A percentile compares a stretch with the other conserved stretches of the same genome.
Evolutionary conservation across 495 filamentous ascomycete genomes (phyloP).

Genomic region (Penicillium herquei): DNA sequence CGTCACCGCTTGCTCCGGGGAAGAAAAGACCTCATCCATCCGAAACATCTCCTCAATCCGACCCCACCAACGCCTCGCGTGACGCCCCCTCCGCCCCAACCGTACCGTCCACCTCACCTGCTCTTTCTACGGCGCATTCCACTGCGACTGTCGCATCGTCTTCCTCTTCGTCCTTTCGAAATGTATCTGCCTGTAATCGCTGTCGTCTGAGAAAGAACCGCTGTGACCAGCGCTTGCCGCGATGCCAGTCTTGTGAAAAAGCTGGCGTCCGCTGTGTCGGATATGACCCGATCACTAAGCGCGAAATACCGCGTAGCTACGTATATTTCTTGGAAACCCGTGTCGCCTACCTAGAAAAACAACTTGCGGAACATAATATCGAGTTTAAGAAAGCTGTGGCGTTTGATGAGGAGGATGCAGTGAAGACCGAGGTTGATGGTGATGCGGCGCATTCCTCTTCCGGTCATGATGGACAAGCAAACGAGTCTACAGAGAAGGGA

Average conservation of each 20-base stretch:
- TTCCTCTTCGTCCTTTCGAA: conserved; percentile 70
- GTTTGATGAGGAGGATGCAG: conserved; percentile 62
- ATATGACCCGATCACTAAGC: conserved; percentile 93
- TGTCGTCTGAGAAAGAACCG: conserved; percentile 91
- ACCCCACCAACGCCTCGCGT: conserved; percentile 17
- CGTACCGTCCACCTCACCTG: conserved; percentile 16
- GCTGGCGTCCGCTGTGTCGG: conserved; percentile 85
- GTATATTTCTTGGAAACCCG: conserved; percentile 91
- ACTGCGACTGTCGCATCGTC: conserved; percentile 23
- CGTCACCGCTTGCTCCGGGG: conserved; percentile 36
- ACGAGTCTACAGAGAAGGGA: conserved; percentile 19
- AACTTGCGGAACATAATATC: conserved; percentile 68
- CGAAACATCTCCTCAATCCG: conserved; percentile 21
- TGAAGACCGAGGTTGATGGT: conserved; percentile 35
- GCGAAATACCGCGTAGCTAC: conserved; percentile 91
- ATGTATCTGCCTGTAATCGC: conserved; percentile 92
- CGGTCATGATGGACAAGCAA: conserved; percentile 8
- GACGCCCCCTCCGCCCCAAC: conserved; percentile 12
- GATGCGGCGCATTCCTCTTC: conserved; percentile 26
- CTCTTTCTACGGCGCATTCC: conserved; percentile 20
- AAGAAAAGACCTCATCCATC: conserved; percentile 44
- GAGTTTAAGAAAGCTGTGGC: conserved; percentile 71
- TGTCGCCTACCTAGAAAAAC: conserved; percentile 76
- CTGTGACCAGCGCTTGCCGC: conserved; percentile 88
- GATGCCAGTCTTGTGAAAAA: conserved; percentile 88